These are phyloP conservation scores for Tolypocladium tundrense DNA, from an alignment of 2,329 filamentous ascomycete genomes.

Conservation along the genomic window DNA sequence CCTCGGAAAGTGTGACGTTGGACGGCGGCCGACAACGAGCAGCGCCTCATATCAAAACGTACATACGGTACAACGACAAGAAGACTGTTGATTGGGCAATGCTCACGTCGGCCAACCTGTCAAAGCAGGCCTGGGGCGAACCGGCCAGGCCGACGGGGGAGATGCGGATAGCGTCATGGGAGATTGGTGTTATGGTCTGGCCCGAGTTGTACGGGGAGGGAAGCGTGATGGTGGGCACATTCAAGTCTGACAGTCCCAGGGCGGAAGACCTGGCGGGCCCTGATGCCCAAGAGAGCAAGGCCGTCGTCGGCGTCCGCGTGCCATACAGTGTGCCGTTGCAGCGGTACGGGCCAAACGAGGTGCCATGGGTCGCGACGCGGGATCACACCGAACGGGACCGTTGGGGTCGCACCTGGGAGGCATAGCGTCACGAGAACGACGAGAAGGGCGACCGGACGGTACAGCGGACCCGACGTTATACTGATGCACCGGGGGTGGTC, in stretches of 20 bases:
- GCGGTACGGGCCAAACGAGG: conserved; percentile 50
- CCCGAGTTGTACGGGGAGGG: conserved; percentile 45
- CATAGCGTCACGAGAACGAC: not conserved
- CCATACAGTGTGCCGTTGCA: conserved; percentile 74
- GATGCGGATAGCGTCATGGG: conserved; percentile 68
- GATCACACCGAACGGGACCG: conserved; percentile 53
- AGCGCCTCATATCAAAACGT: conserved; percentile 85
- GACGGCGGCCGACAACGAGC: conserved; percentile 57
- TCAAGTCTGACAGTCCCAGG: conserved; percentile 48
- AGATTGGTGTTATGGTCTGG: conserved; percentile 78
- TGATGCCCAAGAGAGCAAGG: conserved; percentile 12
- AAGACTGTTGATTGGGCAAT: conserved; percentile 69
- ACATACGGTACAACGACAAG: conserved; percentile 53
- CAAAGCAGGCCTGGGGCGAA: conserved; percentile 81
- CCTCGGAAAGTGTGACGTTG: conserved; percentile 10
- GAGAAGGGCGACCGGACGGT: too few relatives aligned
- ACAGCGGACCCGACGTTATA: too few relatives aligned
- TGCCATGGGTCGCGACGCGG: conserved; percentile 67
- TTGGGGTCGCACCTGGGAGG: conserved; percentile 31
- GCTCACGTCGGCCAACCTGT: conserved; percentile 83
- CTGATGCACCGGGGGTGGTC: too few relatives aligned
- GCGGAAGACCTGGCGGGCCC: conserved; percentile 7
- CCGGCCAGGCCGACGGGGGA: conserved; percentile 44
- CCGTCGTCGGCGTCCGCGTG: conserved; percentile 60
- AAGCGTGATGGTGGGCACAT: conserved; percentile 57